Evolutionary conservation across 345 rosid genomes (phyloP), one percentile per base, ranked within the genome.

Genomic region (Populus pruinosa): DNA sequence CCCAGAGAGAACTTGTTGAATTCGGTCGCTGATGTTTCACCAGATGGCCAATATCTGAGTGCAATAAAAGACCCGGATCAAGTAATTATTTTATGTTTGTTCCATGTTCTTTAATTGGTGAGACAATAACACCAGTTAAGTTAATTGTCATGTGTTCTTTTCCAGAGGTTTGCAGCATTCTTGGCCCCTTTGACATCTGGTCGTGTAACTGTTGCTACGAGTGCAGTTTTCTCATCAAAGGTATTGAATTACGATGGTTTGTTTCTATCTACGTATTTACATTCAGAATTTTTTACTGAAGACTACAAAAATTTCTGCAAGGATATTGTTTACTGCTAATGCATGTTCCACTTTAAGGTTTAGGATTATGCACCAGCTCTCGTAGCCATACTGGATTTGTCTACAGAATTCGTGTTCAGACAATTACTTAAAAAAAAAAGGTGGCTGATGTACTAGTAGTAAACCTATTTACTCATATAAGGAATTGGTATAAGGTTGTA

Each of bases 151-250:
- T 20, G 31, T 65, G 53, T 69, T 70, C n/a, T 76, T 35, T 79
- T 67, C 27, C 89, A 95, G 99, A 92, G 98, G 83, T 95, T 95
- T 85, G 98, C 91, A 80, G 98, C 99, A 74, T 95, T 95, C 88
- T 76, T 95, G 85, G 92, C 99, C 74, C 99, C 99, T 72, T 80
- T 95, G 87, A 95, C 98, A 29, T 87, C 88, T 73, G 99, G 99
- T 38, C 92, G 99, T 23, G 92, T 95, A 81, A 90, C 77, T 50
- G 87, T 95, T 86, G 93, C 98, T 63, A 81, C 77, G 18, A 76
- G 87, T 80, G 89, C 98, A 41, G 78, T 93, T 63, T 89, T 92
- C 80, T 55, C 85, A 62, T 71, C 99, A 21, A 93, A 95, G 97
- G 97, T 93, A 87, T 78, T 76, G 64, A n/a, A 59, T 10, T 8